Percentiles rank a stretch among this genome's conserved stretches.
Conservation (phyloP, 331 rosid genomes). For the Quercus phellos region DNA sequence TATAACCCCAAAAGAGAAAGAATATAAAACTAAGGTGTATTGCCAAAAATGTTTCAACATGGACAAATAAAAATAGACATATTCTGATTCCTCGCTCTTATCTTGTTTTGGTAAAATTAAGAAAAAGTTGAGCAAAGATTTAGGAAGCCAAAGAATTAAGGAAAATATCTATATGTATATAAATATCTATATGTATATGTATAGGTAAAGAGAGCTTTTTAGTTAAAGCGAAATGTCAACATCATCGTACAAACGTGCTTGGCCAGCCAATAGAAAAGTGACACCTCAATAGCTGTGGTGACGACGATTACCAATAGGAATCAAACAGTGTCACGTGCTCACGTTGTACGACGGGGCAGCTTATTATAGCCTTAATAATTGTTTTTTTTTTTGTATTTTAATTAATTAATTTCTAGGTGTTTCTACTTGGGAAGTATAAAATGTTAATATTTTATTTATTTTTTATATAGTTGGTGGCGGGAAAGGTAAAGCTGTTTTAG, state of each 20-base stretch:
- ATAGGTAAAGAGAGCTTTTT: too few species aligned
- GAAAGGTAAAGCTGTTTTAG: not conserved
- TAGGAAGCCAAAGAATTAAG: not conserved
- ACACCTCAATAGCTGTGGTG: not conserved
- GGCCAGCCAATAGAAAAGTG: not conserved
- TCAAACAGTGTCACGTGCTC: slow-evolving; percentile 26
- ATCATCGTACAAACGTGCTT: slow-evolving; percentile 28
- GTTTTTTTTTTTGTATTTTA: not conserved
- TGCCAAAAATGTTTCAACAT: not conserved
- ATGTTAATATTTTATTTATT: too few species aligned
- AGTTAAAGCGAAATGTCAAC: not conserved
- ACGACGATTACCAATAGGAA: not conserved
- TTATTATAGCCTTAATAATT: not conserved
- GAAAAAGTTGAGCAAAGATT: not conserved
- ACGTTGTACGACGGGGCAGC: slow-evolving; percentile 14
- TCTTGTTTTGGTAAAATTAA: slow-evolving; percentile 24
- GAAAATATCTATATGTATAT: too few species aligned
- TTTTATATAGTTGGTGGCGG: not conserved
- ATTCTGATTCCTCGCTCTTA: not conserved
- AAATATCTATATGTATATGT: too few species aligned
- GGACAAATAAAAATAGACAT: not conserved
- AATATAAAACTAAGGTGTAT: not conserved
- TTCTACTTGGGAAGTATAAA: not conserved
- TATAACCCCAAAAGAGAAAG: not conserved
- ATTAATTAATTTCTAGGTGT: not conserved